A percentile compares a stretch with the other conserved stretches of the same genome.
These are phyloP conservation scores for Auriculariales sp. DNA, from an alignment of 768 basidiomycete species.

Conservation along the genomic window DNA sequence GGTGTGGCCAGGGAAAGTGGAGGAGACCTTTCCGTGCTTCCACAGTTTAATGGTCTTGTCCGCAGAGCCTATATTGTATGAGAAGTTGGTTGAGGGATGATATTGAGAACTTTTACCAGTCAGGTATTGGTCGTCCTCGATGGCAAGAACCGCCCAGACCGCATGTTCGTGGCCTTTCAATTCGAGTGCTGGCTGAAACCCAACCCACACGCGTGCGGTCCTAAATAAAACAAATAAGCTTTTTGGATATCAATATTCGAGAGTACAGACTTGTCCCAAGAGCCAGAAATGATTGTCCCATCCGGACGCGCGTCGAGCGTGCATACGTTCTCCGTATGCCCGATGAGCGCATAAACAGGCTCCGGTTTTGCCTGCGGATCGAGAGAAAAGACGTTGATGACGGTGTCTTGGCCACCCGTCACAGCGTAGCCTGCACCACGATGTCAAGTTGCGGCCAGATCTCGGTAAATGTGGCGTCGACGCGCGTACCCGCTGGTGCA, in stretches of 20 bases:
- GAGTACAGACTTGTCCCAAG: slow-evolving; percentile 79
- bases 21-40: slow-evolving; percentile 57
- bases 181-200: slow-evolving; percentile 55
- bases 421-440: slow-evolving; percentile 54
- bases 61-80: slow-evolving; percentile 61
- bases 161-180: slow-evolving; percentile 80
- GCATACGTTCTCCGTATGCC: slow-evolving; percentile 86
- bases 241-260: no score
- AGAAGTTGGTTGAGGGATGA: background rate
- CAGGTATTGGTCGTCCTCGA: slow-evolving; percentile 62
- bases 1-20: slow-evolving; percentile 72
- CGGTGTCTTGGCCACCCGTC: slow-evolving; percentile 78
- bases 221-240: slow-evolving; percentile 24
- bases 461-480: background rate
- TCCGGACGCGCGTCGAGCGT: slow-evolving; percentile 54
- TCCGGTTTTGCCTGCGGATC: slow-evolving; percentile 41
- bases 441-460: background rate
- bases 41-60: slow-evolving; percentile 90
- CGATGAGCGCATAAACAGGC: slow-evolving; percentile 70
- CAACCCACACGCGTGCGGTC: slow-evolving; percentile 88
- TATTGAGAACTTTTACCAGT: no score
- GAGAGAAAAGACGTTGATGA: slow-evolving; percentile 72
- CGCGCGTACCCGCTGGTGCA: slow-evolving; percentile 27
- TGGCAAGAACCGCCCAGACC: slow-evolving; percentile 82
- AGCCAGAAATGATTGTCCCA: slow-evolving; percentile 80